Evolutionary conservation across 176 grass and related monocot genomes (phyloP).

Genomic region (Zea luxurians): DNA sequence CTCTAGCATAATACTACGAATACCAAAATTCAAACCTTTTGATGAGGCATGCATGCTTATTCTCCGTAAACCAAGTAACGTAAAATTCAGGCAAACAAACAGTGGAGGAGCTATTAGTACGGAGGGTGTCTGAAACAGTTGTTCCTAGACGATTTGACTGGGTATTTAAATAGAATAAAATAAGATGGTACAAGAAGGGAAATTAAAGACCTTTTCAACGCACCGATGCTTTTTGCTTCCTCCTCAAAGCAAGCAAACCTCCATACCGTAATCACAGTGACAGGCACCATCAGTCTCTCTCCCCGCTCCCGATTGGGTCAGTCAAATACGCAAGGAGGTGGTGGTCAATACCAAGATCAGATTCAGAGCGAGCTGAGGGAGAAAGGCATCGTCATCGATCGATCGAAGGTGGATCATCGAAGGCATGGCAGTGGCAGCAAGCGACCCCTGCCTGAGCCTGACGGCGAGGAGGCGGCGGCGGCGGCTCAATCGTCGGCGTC

Average conservation of each 20-base stretch:
- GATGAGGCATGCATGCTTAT: too few relatives aligned
- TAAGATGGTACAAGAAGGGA: background rate
- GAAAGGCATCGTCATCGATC: background rate
- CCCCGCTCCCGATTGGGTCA: slow-evolving; percentile 6
- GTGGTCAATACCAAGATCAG: slow-evolving; percentile 6
- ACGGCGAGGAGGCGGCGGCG: slow-evolving; percentile 15
- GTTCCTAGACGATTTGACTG: background rate
- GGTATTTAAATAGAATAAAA: background rate
- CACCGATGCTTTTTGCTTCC: slow-evolving; percentile 1
- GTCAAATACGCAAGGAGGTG: slow-evolving; percentile 14
- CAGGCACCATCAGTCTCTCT: background rate
- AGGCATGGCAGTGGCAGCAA: slow-evolving; percentile 70
- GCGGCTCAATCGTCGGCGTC: background rate
- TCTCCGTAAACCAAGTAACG: too few relatives aligned
- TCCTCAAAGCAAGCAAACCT: slow-evolving; percentile 7
- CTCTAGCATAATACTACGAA: too few relatives aligned
- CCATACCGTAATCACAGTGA: background rate
- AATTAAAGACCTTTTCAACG: background rate
- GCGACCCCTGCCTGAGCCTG: slow-evolving; percentile 57
- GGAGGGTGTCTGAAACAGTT: background rate
- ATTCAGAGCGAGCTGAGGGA: background rate
- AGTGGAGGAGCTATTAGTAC: too few relatives aligned
- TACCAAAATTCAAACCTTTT: too few relatives aligned
- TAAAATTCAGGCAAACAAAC: too few relatives aligned
- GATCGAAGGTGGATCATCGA: slow-evolving; percentile 52